Conservation (phyloP, 2,329 filamentous ascomycete species). For the Ceratocystis ficicola region DNA sequence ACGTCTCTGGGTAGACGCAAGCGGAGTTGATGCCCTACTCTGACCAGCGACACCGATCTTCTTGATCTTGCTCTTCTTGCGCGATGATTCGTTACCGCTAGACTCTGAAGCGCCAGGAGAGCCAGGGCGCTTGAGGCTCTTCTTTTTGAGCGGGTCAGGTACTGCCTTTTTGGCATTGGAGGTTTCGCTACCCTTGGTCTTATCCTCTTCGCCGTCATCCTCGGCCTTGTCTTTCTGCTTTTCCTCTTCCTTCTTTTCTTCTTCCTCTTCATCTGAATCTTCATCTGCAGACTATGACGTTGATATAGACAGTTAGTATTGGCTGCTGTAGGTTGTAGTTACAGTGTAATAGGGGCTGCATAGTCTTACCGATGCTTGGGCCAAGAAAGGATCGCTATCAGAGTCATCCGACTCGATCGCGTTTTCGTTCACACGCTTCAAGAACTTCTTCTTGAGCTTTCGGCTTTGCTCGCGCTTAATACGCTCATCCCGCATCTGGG, state of each 20-base stretch:
- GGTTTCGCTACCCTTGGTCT: slow-evolving; percentile 45
- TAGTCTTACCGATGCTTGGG: slow-evolving; percentile 28
- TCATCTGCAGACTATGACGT: slow-evolving; percentile 24
- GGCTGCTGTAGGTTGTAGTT: too few species aligned
- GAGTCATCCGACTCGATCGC: slow-evolving; percentile 65
- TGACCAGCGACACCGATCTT: slow-evolving; percentile 29
- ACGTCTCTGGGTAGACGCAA: slow-evolving; percentile 32
- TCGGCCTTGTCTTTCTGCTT: slow-evolving; percentile 46
- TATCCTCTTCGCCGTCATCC: slow-evolving; percentile 37
- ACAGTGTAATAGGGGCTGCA: too few species aligned
- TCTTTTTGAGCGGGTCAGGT: slow-evolving; percentile 41
- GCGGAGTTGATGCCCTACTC: slow-evolving; percentile 29
- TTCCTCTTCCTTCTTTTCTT: slow-evolving; percentile 45
- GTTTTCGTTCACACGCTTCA: slow-evolving; percentile 73
- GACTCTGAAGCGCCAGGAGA: slow-evolving; percentile 83
- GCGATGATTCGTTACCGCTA: slow-evolving; percentile 77
- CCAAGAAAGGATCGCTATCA: slow-evolving; percentile 33
- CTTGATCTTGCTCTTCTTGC: slow-evolving; percentile 63
- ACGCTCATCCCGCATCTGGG: slow-evolving; percentile 56
- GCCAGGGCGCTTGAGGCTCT: slow-evolving; percentile 66
- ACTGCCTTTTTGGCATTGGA: slow-evolving; percentile 37
- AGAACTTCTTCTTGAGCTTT: slow-evolving; percentile 64
- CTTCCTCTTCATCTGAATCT: slow-evolving; percentile 31
- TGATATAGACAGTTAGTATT: too few species aligned
- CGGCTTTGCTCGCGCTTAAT: slow-evolving; percentile 62